Evolutionary conservation across 768 basidiomycete genomes (phyloP).

Genomic region (Mycena maculata): DNA sequence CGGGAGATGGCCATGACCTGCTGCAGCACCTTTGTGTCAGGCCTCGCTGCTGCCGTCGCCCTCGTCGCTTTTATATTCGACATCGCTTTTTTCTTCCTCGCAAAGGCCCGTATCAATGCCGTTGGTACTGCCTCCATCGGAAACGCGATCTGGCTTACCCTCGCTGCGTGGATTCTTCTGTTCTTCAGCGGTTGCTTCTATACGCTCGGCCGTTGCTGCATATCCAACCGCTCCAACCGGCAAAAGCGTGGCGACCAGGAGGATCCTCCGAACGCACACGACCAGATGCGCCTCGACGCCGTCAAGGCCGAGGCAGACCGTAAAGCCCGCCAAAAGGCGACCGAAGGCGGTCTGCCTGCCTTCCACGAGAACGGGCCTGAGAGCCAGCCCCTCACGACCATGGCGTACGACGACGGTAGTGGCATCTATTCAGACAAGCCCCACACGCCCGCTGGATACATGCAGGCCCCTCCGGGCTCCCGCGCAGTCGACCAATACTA

Average conservation of each 20-base stretch:
- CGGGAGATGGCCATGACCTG: constrained; percentile 89
- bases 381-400: constrained; percentile 69
- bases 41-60: constrained; percentile 82
- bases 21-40: constrained; percentile 83
- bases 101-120: constrained; percentile 83
- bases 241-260: constrained; percentile 51
- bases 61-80: constrained; percentile 95
- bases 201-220: constrained; percentile 85
- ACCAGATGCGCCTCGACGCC: constrained; percentile 76
- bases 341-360: constrained; percentile 78
- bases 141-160: constrained; percentile 91
- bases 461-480: constrained; percentile 70
- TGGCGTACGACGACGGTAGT: constrained; percentile 66
- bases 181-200: constrained; percentile 94
- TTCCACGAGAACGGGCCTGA: constrained; percentile 85
- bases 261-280: constrained; percentile 36
- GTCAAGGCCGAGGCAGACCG: constrained; percentile 89
- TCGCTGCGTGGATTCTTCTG: constrained; percentile 86
- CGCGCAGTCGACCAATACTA: constrained; percentile 85
- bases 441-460: constrained; percentile 68
- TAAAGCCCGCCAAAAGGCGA: constrained; percentile 71
- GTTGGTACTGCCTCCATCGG: constrained; percentile 87
- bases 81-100: constrained; percentile 89
- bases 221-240: constrained; percentile 69
- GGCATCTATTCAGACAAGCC: constrained; percentile 67